These are phyloP conservation scores for Pythium aristosporum DNA, from an alignment of 352 stramenopile species.

Conservation along the genomic window DNA sequence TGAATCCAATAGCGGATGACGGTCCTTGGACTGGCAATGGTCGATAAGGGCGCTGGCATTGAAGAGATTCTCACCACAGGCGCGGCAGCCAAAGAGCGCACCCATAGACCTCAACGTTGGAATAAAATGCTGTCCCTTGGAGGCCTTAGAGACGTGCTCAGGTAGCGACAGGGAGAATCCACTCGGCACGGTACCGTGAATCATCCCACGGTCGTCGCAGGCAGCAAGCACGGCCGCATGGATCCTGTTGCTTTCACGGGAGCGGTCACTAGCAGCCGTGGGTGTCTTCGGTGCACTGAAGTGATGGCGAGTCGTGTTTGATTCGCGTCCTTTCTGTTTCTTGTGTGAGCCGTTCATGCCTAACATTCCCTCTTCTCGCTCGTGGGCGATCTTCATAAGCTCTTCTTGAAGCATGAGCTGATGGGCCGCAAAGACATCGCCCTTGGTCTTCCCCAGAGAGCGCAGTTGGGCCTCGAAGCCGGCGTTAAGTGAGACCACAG, in stretches of 20 bases:
- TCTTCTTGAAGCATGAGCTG: constrained; percentile 65
- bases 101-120: constrained; percentile 72
- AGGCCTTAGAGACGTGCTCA: background rate
- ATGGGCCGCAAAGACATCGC: constrained; percentile 76
- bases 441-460: constrained; percentile 59
- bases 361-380: constrained; percentile 36
- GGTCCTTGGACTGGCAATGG: constrained; percentile 2
- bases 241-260: constrained; percentile 5
- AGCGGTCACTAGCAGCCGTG: background rate
- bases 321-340: constrained; percentile 11
- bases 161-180: constrained; percentile 57
- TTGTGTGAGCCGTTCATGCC: constrained; percentile 23
- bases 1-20: background rate
- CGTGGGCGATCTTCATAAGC: constrained; percentile 35
- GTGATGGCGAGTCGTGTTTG: constrained; percentile 35
- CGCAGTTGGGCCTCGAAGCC: constrained; percentile 87
- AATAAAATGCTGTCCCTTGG: constrained; percentile 44
- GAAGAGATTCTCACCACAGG: constrained; percentile 60
- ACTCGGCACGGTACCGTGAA: constrained; percentile 48
- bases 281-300: constrained; percentile 21
- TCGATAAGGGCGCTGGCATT: constrained; percentile 57
- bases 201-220: constrained; percentile 62
- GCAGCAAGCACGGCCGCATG: constrained; percentile 10
- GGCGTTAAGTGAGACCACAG: constrained; percentile 71
- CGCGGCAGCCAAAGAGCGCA: constrained; percentile 60